phyloP scores from a whole-genome alignment of 2,329 filamentous ascomycete species.

The Microdochium nivale region DNA sequence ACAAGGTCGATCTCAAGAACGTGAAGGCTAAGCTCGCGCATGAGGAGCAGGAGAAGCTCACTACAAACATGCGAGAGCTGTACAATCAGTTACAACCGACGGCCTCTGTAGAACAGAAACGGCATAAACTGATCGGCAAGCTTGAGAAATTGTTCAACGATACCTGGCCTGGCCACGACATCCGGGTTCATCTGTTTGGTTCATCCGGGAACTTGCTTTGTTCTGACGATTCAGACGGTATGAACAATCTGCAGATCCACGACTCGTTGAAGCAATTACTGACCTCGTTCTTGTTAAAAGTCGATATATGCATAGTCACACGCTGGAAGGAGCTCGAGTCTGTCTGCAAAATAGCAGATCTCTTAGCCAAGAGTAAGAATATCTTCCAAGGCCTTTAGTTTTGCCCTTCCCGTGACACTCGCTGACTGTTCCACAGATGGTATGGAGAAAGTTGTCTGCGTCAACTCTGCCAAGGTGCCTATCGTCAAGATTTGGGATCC shows the following conservation, averaged over 20 bases:
- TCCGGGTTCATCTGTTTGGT: slow-evolving; percentile 91
- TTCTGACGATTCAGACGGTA: slow-evolving; percentile 92
- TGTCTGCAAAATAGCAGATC: slow-evolving; percentile 83
- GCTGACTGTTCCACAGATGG: slow-evolving; percentile 52
- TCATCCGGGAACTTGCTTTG: slow-evolving; percentile 93
- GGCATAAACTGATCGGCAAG: slow-evolving; percentile 73
- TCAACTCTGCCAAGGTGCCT: slow-evolving; percentile 89
- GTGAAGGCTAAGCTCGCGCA: slow-evolving; percentile 62
- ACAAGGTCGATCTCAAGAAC: slow-evolving; percentile 62
- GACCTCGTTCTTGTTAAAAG: slow-evolving; percentile 33
- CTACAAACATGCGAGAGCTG: slow-evolving; percentile 74
- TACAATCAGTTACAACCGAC: slow-evolving; percentile 83
- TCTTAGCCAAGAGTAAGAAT: slow-evolving; percentile 72
- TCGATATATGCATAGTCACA: slow-evolving; percentile 97
- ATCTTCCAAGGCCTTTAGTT: background rate
- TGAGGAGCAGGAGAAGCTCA: slow-evolving; percentile 67
- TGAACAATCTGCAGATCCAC: background rate
- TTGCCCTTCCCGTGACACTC: background rate
- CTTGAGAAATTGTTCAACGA: slow-evolving; percentile 80
- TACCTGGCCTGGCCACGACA: slow-evolving; percentile 85
- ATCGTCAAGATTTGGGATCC: slow-evolving; percentile 99
- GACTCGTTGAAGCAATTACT: background rate
- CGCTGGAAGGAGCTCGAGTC: slow-evolving; percentile 78
- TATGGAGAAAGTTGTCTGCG: slow-evolving; percentile 94
- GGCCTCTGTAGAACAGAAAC: slow-evolving; percentile 65